Evolutionary conservation across 305 asterid species (phyloP).

Genomic region (Salvia sclarea): DNA sequence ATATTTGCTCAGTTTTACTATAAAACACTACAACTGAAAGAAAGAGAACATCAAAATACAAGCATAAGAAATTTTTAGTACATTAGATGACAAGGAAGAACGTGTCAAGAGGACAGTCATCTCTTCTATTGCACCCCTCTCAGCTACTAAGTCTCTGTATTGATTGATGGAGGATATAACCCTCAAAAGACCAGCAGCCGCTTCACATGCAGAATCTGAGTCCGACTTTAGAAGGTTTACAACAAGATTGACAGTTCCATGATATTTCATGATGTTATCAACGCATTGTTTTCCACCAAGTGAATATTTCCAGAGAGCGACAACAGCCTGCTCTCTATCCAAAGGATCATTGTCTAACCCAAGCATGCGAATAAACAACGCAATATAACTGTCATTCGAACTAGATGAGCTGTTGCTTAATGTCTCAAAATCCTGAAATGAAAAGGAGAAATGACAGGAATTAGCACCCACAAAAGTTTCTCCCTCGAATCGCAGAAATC

Average conservation of each 20-base stretch:
- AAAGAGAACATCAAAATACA: conserved; percentile 20
- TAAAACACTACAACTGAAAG: conserved; percentile 24
- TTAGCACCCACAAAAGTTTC: background rate
- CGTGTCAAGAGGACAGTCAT: conserved; percentile 61
- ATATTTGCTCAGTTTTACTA: conserved; percentile 33
- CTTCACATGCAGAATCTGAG: conserved; percentile 78
- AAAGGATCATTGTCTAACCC: conserved; percentile 76
- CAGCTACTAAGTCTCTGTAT: conserved; percentile 69
- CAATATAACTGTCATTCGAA: conserved; percentile 53
- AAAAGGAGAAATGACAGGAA: background rate
- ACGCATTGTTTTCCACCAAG: conserved; percentile 75
- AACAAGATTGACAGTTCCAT: conserved; percentile 64
- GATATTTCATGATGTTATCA: conserved; percentile 68
- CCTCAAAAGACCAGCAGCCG: conserved; percentile 83
- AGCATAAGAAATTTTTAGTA: conserved; percentile 33
- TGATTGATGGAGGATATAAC: conserved; percentile 58
- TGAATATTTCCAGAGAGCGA: conserved; percentile 78
- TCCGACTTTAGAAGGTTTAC: conserved; percentile 74
- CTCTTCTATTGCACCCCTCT: conserved; percentile 86
- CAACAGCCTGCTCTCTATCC: conserved; percentile 80
- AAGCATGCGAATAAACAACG: conserved; percentile 76
- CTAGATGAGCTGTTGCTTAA: conserved; percentile 39
- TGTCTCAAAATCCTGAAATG: conserved; percentile 56
- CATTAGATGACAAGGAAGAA: conserved; percentile 60
- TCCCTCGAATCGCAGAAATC: background rate